Percentiles rank a stretch among this genome's conserved stretches.
These are phyloP conservation scores for Salvia rosmarinus DNA, from an alignment of 257 asterid species.

Conservation along the genomic window DNA sequence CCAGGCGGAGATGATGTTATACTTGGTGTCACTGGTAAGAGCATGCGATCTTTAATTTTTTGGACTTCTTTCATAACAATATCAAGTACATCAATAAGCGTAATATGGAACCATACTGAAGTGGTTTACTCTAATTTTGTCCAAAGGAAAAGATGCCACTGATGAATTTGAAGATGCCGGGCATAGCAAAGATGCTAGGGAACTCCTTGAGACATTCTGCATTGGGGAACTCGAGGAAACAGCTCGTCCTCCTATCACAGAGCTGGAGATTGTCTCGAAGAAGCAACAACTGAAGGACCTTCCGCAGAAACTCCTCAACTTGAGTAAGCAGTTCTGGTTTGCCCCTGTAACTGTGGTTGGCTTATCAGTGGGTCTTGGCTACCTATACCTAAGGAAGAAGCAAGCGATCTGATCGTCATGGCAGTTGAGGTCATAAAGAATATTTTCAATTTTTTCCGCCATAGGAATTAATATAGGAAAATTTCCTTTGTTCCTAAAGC, in stretches of 20 bases:
- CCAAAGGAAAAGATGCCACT: slow-evolving; percentile 82
- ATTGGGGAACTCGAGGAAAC: slow-evolving; percentile 81
- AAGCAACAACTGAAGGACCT: slow-evolving; percentile 36
- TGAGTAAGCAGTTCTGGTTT: slow-evolving; percentile 71
- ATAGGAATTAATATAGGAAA: slow-evolving; percentile 11
- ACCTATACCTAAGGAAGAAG: slow-evolving; percentile 62
- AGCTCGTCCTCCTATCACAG: slow-evolving; percentile 54
- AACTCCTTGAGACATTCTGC: slow-evolving; percentile 72
- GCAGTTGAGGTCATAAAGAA: slow-evolving; percentile 15
- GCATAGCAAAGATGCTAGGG: slow-evolving; percentile 83
- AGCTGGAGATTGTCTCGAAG: slow-evolving; percentile 55
- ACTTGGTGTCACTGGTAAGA: slow-evolving; percentile 63
- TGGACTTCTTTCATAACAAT: neutral
- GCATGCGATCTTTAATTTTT: neutral
- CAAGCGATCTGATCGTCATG: slow-evolving; percentile 31
- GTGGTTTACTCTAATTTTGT: neutral
- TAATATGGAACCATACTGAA: slow-evolving; percentile 1
- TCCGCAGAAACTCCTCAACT: slow-evolving; percentile 44
- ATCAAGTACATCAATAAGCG: neutral
- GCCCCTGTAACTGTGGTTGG: slow-evolving; percentile 63
- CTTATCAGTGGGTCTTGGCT: slow-evolving; percentile 56
- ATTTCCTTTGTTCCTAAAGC: slow-evolving; percentile 20
- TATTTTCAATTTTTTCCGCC: slow-evolving; percentile 15
- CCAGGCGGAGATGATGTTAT: slow-evolving; percentile 98
- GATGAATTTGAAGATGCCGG: slow-evolving; percentile 98